Evolutionary conservation across 1,284 basidiomycete species (phyloP), one percentile per base, ranked within the genome.

Genomic region (Ganoderma resinaceum): DNA sequence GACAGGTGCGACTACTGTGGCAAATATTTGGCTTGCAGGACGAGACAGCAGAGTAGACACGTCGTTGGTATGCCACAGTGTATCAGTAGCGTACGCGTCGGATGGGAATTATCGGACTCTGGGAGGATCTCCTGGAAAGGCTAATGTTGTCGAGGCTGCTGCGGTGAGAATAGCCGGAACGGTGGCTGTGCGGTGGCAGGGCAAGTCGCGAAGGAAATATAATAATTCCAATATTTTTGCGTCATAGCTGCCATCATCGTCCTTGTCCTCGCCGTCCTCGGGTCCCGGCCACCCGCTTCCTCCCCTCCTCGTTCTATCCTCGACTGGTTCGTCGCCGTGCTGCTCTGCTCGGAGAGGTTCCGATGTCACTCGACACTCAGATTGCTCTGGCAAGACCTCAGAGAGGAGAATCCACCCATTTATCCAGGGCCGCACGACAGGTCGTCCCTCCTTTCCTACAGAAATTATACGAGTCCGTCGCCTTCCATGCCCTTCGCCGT

Each of bases 401-500:
- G 1, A 81, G 84, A 53, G 79, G 80, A 4, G 77, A 82, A 18
- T 80, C 77, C n/a, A 68, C 81, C 2, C 83, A 85, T 72, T 78
- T 89, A 59, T 86, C 83, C 72, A 87, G 82, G 76, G 81, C 85
- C 14, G 82, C 87, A 2, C 81, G 87, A 55, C 87, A 88, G 74
- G 82, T 85, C 16, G 87, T 95, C 1, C 95, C 95, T 0, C 93
- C 95, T 0, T 98, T 98, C 78, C 85, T 97, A 20, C 95, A 96
- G 82, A 98, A 98, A 81, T 86, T 98, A 42, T 96, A 92, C 82
- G 93, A 93, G 95, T 96, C 65, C 63, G 65, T 66, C 61, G 66
- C 72, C 60, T 76, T 57, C 70, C 68, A 35, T 43, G 57, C 52
- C 63, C 72, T 68, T 63, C 64, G 31, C 60, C 65, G 43, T 43